phyloP scores from a whole-genome alignment of 73 alveolate genomes.

The Stentor coeruleus region DNA sequence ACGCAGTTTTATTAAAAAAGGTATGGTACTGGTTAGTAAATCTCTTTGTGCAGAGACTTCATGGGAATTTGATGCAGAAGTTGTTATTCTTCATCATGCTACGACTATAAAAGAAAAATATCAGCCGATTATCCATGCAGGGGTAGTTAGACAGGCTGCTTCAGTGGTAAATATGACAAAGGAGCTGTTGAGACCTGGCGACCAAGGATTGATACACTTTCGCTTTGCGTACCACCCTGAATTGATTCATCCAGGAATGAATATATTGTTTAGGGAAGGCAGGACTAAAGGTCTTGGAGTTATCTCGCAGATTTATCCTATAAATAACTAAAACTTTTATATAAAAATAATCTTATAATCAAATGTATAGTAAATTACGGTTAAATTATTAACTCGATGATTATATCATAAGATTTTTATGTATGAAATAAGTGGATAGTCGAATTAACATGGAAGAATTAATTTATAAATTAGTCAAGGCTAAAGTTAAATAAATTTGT shows the following conservation, averaged over 20 bases:
- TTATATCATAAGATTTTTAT: too few species aligned
- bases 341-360: too few species aligned
- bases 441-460: too few species aligned
- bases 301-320: slow-evolving; percentile 39
- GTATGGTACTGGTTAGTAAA: slow-evolving; percentile 79
- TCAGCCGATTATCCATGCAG: slow-evolving; percentile 85
- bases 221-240: slow-evolving; percentile 80
- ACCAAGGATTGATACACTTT: slow-evolving; percentile 75
- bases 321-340: not conserved
- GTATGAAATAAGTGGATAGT: too few species aligned
- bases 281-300: slow-evolving; percentile 91
- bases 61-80: slow-evolving; percentile 89
- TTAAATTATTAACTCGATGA: too few species aligned
- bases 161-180: slow-evolving; percentile 69
- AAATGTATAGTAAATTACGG: too few species aligned
- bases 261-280: slow-evolving; percentile 92
- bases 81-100: slow-evolving; percentile 94
- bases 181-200: slow-evolving; percentile 84
- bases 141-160: slow-evolving; percentile 92
- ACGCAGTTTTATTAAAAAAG: slow-evolving; percentile 85
- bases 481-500: too few species aligned
- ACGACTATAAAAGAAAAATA: slow-evolving; percentile 86
- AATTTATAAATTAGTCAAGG: too few species aligned
- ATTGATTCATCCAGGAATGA: slow-evolving; percentile 67
- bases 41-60: slow-evolving; percentile 61